Conservation (phyloP, 345 rosid genomes). For the Boechera retrofracta region DNA sequence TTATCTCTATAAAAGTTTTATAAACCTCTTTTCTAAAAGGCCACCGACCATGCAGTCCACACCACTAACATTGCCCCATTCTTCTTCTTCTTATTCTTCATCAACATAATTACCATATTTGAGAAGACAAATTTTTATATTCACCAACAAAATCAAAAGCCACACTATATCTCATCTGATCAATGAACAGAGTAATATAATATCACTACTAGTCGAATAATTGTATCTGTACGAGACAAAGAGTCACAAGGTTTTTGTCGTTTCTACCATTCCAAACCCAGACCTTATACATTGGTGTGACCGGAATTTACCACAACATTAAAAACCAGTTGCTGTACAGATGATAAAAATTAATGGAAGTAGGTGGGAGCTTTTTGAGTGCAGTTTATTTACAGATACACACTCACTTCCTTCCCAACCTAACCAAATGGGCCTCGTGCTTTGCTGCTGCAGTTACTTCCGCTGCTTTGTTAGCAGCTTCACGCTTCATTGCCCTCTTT, state of each 20-base stretch:
- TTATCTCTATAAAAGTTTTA: not conserved
- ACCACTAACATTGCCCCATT: not conserved
- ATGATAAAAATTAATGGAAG: constrained; percentile 19
- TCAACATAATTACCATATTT: not conserved
- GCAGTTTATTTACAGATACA: constrained; percentile 30
- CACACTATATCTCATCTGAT: not conserved
- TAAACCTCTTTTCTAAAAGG: not conserved
- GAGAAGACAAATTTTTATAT: not conserved
- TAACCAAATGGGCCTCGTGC: constrained; percentile 52
- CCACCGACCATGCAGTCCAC: not conserved
- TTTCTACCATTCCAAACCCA: constrained; percentile 27
- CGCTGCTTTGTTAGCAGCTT: constrained; percentile 81
- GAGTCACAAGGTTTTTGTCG: not conserved
- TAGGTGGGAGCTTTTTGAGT: constrained; percentile 1
- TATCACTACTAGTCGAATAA: not conserved
- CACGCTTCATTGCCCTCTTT: constrained; percentile 87
- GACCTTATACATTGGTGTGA: constrained; percentile 21
- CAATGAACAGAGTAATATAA: constrained; percentile 19
- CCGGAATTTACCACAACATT: constrained; percentile 21
- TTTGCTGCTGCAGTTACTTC: constrained; percentile 65
- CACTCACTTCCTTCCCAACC: constrained; percentile 49
- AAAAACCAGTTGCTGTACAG: constrained; percentile 38
- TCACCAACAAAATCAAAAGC: not conserved
- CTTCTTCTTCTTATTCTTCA: not conserved
- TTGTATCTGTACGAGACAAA: constrained; percentile 15